Evolutionary conservation across 1,139 yeast species (phyloP), one percentile per base, ranked within the genome.

Genomic region (Scheffersomyces stambukii): DNA sequence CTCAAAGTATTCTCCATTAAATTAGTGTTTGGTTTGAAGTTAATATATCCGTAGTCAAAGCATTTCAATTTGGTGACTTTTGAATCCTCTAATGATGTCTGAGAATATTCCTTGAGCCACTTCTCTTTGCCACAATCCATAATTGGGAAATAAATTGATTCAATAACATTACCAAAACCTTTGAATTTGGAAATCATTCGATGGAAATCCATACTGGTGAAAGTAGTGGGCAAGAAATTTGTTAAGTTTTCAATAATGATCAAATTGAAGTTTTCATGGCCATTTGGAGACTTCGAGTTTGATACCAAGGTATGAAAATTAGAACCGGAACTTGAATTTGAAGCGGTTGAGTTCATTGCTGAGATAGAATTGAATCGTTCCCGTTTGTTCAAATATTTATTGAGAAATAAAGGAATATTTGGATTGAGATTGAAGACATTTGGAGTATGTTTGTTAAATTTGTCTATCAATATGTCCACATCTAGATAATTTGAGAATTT

Each of bases 221-320:
- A 34, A 13, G 31, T 30, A 12, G 25, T 25, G 3, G 60, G 51
- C 13, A 60, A 48, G 32, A 64, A 55, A 4, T 49, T 44, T 12
- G 50, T 52, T 31, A 74, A 52, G 40, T 70, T 70, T 39, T 70
- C 75, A 17, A 73, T 43, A 25, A 68, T 58, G 4, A 74, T 48
- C 27, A 67, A 63, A 28, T 59, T 57, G 13, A 37, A 41, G 22
- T 39, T 34, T 12, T 39, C 43, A 19, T 28, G 31, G 13, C 11
- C 9, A n/a, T n/a, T 10, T 4, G 20, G 11, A 16, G 18, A 16
- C 20, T 18, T 18, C 3, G 20, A 11, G 20, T 6, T 3, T 6
- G 20, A 9, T n/a, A 9, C 6, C 8, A 6, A 13, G 7, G 28
- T 12, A 20, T n/a, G 14, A 25, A 25, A 8, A n/a, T n/a, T n/a